Base-by-base conservation (phyloP, 805 yeast species). In the Pichia californica region DNA sequence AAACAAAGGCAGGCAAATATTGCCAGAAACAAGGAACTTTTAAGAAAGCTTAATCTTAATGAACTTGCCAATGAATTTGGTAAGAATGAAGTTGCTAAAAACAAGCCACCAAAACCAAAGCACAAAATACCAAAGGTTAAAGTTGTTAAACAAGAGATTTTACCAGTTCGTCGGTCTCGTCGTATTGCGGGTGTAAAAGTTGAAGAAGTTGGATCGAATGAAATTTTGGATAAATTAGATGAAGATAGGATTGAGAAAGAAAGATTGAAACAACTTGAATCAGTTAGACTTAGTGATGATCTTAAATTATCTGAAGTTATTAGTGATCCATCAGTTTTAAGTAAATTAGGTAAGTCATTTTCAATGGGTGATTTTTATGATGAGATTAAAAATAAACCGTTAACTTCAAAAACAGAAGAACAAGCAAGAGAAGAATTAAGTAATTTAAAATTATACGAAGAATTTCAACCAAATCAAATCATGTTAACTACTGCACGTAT, bases 281-380 rank as follows among this genome's bases (percentile, higher is more conserved):
- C 67, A 16, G 69, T 79, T 5, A 71, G 88, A 44, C 67, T 86
- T 23, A 69, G 72, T 48, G 94, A 91, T 1, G 83, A 83, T 52
- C 67, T 82, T 36, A 73, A 71, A 38, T 62, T 87, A 38, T 62
- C 75, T 23, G 94, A 85, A 55, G 61, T 85, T 4, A 21, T 54
- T n/a, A 66, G 64, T 19, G 65, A 61, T 18, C 70, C 59, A n/a
- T 61, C 64, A 10, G 52, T 44, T 2, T 61, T 71, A 15, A 53
- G 52, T 38, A 63, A 59, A 42, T 51, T 75, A n/a, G 77, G 78
- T 4, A 71, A 69, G 40, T 64, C 71, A 15, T 70, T 81, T 45
- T 79, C 87, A 1, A 72, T 81, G 38, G 89, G 88, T 4, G 93
- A 83, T 58, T 81, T 81, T 57, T 83, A 75, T 51, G 79, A 79